Base-by-base conservation (phyloP, 768 basidiomycete species). In the Ephemerocybe angulata region DNA sequence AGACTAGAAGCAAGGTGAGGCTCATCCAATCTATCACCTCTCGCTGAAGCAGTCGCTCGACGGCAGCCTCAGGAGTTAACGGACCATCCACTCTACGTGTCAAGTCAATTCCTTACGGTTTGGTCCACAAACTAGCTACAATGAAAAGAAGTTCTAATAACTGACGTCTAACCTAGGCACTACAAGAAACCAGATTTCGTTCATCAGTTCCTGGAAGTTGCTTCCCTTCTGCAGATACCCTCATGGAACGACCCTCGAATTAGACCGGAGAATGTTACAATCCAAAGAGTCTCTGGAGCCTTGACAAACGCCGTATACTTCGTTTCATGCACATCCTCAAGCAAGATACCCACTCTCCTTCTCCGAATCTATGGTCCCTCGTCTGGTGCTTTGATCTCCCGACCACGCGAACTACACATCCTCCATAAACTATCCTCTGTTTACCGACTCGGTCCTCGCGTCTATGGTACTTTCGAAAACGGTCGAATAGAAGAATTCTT, bases 231-330 rank as follows among this genome's bases (percentile, higher is more conserved):
- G 43, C 75, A 76, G 43, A 72, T 88, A 3, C 80, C 82, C 21
- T 72, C 72, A 29, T 93, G 91, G 90, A 65, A 67, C 35, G 72
- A 75, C 21, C 55, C 69, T 2, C 73, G 71, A 43, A 71, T 86
- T 40, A 71, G 71, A 29, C 70, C 81, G 30, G 68, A 78, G 42
- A 69, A 73, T 28, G 64, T 95, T 49, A 76, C 75, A 52, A 79
- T 98, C 59, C 77, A 76, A 65, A 94, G 88, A 66, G 88, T 95
- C 22, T 92, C 94, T 6, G 95, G 96, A 8, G 88, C 92, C 11
- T 72, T 98, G 59, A 99, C 96, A 38, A 99, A 99, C 70, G 88
- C 91, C 53, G 93, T 99, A 53, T 98, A 92, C 74, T 99, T 98
- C 72, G 88, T 98, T 52, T 91, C 94, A 10, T 93, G 84, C 65